Base-by-base conservation (phyloP, 805 yeast genomes). In the Debaryomyces hansenii region DNA sequence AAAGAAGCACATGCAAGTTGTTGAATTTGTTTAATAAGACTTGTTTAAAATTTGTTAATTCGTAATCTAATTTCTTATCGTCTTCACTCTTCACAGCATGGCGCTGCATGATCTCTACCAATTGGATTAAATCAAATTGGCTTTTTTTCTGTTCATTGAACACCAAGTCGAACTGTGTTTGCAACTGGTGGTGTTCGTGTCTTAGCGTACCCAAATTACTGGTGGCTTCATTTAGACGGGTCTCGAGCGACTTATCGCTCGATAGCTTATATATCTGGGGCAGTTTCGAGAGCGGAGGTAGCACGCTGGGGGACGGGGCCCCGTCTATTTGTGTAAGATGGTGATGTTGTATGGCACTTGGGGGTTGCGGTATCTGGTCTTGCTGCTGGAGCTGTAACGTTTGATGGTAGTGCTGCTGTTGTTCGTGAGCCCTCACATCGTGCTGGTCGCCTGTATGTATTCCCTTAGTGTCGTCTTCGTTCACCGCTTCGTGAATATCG, bases 81-180 rank as follows among this genome's bases (percentile, higher is more conserved):
- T 44, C 52, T 11, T 37, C 37, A n/a, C 51, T 18, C 20, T 41
- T 7, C 21, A 34, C 49, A 46, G 18, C 42, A 43, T 32, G 46
- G 14, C 42, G 42, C 34, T 39, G 42, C 21, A 75, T 58, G 40
- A 76, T 56, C 18, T 82, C 87, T 9, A 83, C 53, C 7, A 83
- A 48, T 33, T 72, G 72, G 2, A 82, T 75, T 63, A 80, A 67
- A 53, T 83, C 89, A 44, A 71, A 55, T 54, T 80, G 81, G 14
- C 78, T 70, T 44, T 70, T 69, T 32, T 75, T 72, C 47, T 79
- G 55, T 41, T 80, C 82, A 4, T 75, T 78, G 28, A 66, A 59
- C 5, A 82, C 69, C 9, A 69, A 54, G 24, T 81, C 85, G 55
- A 77, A 77, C 43, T 75, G 68, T 12, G 71, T 55, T 37, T 70